Base-by-base conservation (phyloP, 139 green algal species). In the Coelastrella sp. region DNA sequence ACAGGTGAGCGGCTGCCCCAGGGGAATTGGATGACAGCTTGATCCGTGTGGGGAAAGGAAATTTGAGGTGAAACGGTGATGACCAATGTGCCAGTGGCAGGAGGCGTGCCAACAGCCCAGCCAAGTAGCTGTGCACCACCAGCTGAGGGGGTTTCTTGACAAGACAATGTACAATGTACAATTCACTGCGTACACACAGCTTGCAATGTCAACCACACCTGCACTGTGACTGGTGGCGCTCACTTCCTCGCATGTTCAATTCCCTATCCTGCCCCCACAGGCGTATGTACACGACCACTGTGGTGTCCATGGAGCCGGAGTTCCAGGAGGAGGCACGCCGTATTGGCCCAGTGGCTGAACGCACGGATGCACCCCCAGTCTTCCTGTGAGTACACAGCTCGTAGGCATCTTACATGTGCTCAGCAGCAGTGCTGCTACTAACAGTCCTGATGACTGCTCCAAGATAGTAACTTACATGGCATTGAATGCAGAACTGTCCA, bases 291-390 rank as follows among this genome's bases (percentile, higher is more conserved):
- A 68, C 35, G 66, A 81, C 19, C 49, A 88, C 84, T 5, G 19
- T 60, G 10, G 11, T 12, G 35, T 70, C 35, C 68, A 88, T 88
- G 84, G 61, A n/a, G 9, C 84, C 84, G n/a, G 84, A 88, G 84
- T 88, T 88, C 49, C 84, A 88, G 85, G 56, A 90, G 58, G 85
- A 73, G 8, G 85, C 85, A 10, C 57, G 72, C 49, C 75, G 79
- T 58, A 84, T 84, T 78, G 85, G 85, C 7, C 85, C 85, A 22
- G 85, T 90, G 73, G 74, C 85, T 35, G 85, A 90, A 25, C 58
- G 85, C 24, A 78, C 59, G n/a, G 15, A 78, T 58, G 85, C 85
- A n/a, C 85, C 85, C 10, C 85, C 85, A 56, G 85, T 90, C 6
- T 90, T 90, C 58, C 85, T 90, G 85, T 88, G 49, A 88, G 84